These are phyloP conservation scores for Chalciporus sp. DNA, from an alignment of 1,284 basidiomycete genomes.

Conservation along the genomic window DNA sequence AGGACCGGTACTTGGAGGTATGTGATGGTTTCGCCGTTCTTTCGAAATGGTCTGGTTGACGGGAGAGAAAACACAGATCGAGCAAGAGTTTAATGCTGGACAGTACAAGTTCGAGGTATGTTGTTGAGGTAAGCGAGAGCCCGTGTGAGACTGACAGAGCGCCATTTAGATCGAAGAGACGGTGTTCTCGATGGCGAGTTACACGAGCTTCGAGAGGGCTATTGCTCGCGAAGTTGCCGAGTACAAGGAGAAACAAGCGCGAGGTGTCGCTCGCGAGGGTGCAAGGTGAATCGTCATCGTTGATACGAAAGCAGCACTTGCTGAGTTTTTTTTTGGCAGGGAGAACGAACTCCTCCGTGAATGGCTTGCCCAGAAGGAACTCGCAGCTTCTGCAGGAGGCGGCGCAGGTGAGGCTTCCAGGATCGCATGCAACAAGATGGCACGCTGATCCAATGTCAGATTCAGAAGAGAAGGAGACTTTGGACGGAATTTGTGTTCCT, in stretches of 20 bases:
- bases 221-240: slow-evolving; percentile 44
- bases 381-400: not conserved
- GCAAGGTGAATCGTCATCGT: slow-evolving; percentile 36
- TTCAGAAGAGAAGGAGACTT: slow-evolving; percentile 21
- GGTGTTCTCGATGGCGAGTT: slow-evolving; percentile 56
- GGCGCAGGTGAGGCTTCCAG: slow-evolving; percentile 8
- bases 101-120: slow-evolving; percentile 57
- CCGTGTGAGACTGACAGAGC: no score
- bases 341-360: slow-evolving; percentile 26
- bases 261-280: slow-evolving; percentile 42
- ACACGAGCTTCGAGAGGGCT: slow-evolving; percentile 46
- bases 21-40: not conserved
- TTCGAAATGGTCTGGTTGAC: not conserved
- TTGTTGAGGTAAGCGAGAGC: not conserved
- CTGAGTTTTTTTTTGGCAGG: slow-evolving; percentile 3
- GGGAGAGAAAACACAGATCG: slow-evolving; percentile 40
- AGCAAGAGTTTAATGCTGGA: slow-evolving; percentile 63
- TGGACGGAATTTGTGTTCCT: slow-evolving; percentile 19
- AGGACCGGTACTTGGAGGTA: slow-evolving; percentile 49
- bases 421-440: no score
- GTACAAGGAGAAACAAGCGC: slow-evolving; percentile 46
- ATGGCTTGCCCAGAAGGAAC: slow-evolving; percentile 27
- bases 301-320: not conserved
- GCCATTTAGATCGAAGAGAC: slow-evolving; percentile 46
- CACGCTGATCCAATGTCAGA: not conserved